Base-by-base conservation (phyloP, 768 basidiomycete genomes). In the Ephemerocybe angulata region DNA sequence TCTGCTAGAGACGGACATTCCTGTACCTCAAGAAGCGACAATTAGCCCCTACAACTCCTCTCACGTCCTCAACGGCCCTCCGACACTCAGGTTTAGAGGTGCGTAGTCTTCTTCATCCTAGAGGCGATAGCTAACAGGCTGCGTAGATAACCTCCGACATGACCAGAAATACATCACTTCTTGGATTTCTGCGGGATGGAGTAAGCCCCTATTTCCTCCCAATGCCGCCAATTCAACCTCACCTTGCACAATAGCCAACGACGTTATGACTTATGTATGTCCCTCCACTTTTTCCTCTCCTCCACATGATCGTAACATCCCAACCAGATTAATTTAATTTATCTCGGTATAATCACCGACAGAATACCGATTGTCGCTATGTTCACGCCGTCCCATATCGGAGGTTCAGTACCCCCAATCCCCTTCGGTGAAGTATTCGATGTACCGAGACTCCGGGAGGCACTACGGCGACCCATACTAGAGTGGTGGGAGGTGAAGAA, bases 101-200 rank as follows among this genome's bases (percentile, higher is more conserved):
- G 52, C 41, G 65, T 54, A 13, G 33, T n/a, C 17, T 21, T 13
- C 22, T 2, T 31, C 51, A 30, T 55, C 19, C 12, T 25, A 29
- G 13, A 7, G 21, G 10, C 19, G 29, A 24, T 30, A 40, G 48
- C 49, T 25, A 37, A 50, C 41, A 44, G 56, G 7, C 24, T 28
- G 24, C 29, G 6, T 46, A 86, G 87, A 87, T 59, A 88, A 88
- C 59, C 69, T 90, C 31, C 78, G 76, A 15, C 68, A 78, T 19
- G 80, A 86, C 53, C 71, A 72, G 3, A 76, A 84, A 58, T 90
- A 88, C 58, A 81, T 90, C 55, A 84, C 86, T 1, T 85, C 85
- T 13, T 90, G 86, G 86, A 73, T 83, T 37, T 82, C 83, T 33
- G 86, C 87, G n/a, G 88, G 88, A 37, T 90, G 87, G 87, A 88